Base-by-base conservation (phyloP, 2,329 filamentous ascomycete genomes). In the Pseudogymnoascus sp. region DNA sequence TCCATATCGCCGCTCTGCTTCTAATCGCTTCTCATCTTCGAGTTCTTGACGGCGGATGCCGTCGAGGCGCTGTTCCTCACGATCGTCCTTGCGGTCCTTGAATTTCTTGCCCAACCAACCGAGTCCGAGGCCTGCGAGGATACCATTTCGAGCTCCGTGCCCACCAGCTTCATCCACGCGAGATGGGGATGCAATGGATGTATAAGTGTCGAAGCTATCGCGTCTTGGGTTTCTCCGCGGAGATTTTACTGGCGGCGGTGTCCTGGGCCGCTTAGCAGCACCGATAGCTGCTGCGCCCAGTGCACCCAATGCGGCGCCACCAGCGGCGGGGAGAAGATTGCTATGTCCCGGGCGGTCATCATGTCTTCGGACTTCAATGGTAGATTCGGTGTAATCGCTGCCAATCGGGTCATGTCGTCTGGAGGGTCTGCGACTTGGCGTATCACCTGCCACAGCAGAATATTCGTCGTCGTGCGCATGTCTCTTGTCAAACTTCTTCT, bases 41-140 rank as follows among this genome's bases (percentile, higher is more conserved):
- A 80, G 76, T 35, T 75, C 40, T 81, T 76, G 31, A 80, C 79
- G 60, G 81, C 81, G 62, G 76, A 76, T 65, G 70, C 78, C 64
- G 77, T 72, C 61, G 76, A 76, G 29, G 79, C 76, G 61, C 13
- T 53, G 29, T 67, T 83, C 76, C 72, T 87, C 80, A 71, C 82
- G 76, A 72, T 79, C 73, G 68, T 83, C 79, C 72, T 79, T 72
- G 68, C 85, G 76, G 73, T 86, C 80, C 68, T 82, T 84, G 73
- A 89, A 80, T 72, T 84, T 83, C 76, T 83, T 87, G 6, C 84
- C 83, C 59, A 92, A 76, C 78, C 87, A 89, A 7, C 88, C 89
- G 35, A 88, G 77, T 1, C 88, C 88, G 26, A 90, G 74, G 1
- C 86, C 79, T 7, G 83, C 86, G 59, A 87, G 16, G 0, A 80